phyloP scores from a whole-genome alignment of 768 basidiomycete genomes.

The Russula earlei region DNA sequence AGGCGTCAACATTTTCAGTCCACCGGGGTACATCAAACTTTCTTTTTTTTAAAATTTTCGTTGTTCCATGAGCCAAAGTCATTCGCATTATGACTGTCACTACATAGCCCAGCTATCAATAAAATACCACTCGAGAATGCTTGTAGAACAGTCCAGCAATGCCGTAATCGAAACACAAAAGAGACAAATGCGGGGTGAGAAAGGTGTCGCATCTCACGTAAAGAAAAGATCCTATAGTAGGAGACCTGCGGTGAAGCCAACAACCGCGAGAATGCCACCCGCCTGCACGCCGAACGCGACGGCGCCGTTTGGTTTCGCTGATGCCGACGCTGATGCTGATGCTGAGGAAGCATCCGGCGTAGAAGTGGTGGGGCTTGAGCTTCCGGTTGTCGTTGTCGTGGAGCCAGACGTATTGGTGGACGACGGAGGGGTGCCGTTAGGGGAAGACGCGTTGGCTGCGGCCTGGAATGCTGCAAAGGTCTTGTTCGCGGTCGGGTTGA shows the following conservation, averaged over 20 bases:
- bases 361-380: neutral
- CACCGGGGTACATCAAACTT: no score
- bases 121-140: neutral
- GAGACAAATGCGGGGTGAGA: neutral
- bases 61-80: neutral
- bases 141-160: neutral
- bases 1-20: neutral
- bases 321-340: neutral
- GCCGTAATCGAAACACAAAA: neutral
- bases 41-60: neutral
- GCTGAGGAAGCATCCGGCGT: neutral
- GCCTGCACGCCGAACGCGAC: neutral
- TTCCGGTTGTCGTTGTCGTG: neutral
- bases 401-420: neutral
- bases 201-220: neutral
- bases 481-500: slow-evolving; percentile 25
- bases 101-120: slow-evolving; percentile 21
- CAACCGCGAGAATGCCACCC: slow-evolving; percentile 9
- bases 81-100: slow-evolving; percentile 8
- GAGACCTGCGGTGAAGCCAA: slow-evolving; percentile 17
- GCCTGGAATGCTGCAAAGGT: slow-evolving; percentile 23
- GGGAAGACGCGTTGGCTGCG: slow-evolving; percentile 6
- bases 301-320: slow-evolving; percentile 3
- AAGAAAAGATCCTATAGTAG: slow-evolving; percentile 4
- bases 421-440: neutral